phyloP scores from a whole-genome alignment of 1,284 basidiomycete genomes.

The Ganoderma sinense region DNA sequence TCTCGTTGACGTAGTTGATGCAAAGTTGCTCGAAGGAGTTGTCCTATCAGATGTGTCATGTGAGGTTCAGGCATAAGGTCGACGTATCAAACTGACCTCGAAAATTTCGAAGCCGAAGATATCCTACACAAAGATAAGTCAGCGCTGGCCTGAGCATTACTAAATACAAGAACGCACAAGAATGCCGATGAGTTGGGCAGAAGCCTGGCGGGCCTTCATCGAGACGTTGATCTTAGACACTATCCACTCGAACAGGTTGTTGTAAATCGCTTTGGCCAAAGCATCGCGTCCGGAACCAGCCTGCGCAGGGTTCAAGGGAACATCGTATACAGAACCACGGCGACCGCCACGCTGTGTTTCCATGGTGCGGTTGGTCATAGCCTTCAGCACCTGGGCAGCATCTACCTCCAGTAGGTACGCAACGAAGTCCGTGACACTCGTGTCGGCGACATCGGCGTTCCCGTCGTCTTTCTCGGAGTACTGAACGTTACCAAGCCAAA shows the following conservation, averaged over 20 bases:
- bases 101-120: constrained; percentile 99
- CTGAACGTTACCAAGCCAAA: constrained; percentile 97
- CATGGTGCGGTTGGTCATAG: constrained; percentile 85
- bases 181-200: constrained; percentile 94
- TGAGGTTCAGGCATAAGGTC: not conserved
- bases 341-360: constrained; percentile 94
- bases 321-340: constrained; percentile 95
- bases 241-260: constrained; percentile 99
- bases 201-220: constrained; percentile 85
- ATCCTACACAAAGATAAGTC: constrained; percentile 62
- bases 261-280: constrained; percentile 96
- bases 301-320: constrained; percentile 94
- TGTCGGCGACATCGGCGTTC: constrained; percentile 84
- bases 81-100: constrained; percentile 56
- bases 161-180: constrained; percentile 57
- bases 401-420: constrained; percentile 96
- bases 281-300: constrained; percentile 92
- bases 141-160: constrained; percentile 5
- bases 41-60: constrained; percentile 58
- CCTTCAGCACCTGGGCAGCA: constrained; percentile 82
- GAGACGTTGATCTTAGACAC: constrained; percentile 96
- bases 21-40: constrained; percentile 99
- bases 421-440: constrained; percentile 94
- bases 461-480: constrained; percentile 92
- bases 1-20: constrained; percentile 99